phyloP scores from a whole-genome alignment of 306 rosid genomes.

The Glycyrrhiza uralensis region DNA sequence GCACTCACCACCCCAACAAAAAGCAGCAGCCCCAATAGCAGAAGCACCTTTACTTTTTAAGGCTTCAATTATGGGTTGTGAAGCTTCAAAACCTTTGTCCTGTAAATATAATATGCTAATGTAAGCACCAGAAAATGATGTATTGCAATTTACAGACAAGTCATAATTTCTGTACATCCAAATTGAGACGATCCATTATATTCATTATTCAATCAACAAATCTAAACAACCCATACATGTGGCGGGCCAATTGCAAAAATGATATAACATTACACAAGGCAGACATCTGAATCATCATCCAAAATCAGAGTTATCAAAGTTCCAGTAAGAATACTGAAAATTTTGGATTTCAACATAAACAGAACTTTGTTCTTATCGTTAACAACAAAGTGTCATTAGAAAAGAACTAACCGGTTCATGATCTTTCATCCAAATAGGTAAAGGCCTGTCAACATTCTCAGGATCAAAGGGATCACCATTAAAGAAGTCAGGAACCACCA shows the following conservation, averaged over 20 bases:
- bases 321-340: background rate
- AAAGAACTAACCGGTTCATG: slow-evolving; percentile 46
- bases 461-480: slow-evolving; percentile 52
- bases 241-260: background rate
- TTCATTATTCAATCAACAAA: background rate
- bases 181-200: background rate
- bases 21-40: slow-evolving; percentile 62
- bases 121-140: background rate
- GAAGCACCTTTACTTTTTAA: slow-evolving; percentile 45
- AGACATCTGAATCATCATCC: background rate
- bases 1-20: slow-evolving; percentile 82
- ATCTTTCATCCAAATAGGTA: slow-evolving; percentile 50
- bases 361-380: background rate
- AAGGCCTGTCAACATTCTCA: slow-evolving; percentile 36
- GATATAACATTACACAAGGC: background rate
- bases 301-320: background rate
- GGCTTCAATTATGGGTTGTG: slow-evolving; percentile 50
- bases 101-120: slow-evolving; percentile 8
- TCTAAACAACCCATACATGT: background rate
- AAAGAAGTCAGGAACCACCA: slow-evolving; percentile 59
- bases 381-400: background rate
- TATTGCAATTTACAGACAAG: background rate
- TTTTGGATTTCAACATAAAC: background rate
- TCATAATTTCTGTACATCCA: background rate
- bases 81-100: slow-evolving; percentile 54